Evolutionary conservation across 257 asterid species (phyloP).

Genomic region (Lycium barbarum): DNA sequence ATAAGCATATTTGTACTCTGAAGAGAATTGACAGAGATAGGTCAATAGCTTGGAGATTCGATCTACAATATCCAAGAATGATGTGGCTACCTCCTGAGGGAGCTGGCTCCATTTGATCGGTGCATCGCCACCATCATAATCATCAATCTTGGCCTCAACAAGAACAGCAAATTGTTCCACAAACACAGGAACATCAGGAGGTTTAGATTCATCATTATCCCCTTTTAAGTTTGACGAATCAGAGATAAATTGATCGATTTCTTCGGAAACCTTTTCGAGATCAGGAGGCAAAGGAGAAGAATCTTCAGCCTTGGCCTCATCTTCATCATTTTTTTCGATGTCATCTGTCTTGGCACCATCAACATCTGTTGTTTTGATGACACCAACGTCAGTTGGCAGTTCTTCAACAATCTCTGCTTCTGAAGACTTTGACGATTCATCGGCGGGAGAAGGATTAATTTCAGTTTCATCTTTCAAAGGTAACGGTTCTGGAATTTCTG

Average conservation of each 20-base stretch:
- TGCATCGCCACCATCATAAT: constrained; percentile 37
- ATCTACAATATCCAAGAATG: constrained; percentile 50
- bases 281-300: constrained; percentile 69
- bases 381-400: constrained; percentile 18
- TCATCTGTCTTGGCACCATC: constrained; percentile 18
- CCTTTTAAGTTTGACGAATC: constrained; percentile 34
- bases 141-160: constrained; percentile 66
- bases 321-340: constrained; percentile 22
- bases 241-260: constrained; percentile 65
- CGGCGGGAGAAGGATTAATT: constrained; percentile 2
- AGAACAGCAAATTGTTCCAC: constrained; percentile 76
- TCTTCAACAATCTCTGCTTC: constrained; percentile 18
- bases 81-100: constrained; percentile 51
- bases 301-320: constrained; percentile 34
- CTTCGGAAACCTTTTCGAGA: constrained; percentile 58
- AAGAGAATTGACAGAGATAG: constrained; percentile 45
- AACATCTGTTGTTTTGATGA: background rate
- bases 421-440: constrained; percentile 22
- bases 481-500: constrained; percentile 17
- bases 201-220: constrained; percentile 34
- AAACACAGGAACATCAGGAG: constrained; percentile 59
- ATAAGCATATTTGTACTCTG: constrained; percentile 57
- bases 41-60: constrained; percentile 54
- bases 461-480: constrained; percentile 8
- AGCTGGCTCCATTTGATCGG: constrained; percentile 61